phyloP scores from a whole-genome alignment of 305 asterid species.

The Rubia tinctorum region DNA sequence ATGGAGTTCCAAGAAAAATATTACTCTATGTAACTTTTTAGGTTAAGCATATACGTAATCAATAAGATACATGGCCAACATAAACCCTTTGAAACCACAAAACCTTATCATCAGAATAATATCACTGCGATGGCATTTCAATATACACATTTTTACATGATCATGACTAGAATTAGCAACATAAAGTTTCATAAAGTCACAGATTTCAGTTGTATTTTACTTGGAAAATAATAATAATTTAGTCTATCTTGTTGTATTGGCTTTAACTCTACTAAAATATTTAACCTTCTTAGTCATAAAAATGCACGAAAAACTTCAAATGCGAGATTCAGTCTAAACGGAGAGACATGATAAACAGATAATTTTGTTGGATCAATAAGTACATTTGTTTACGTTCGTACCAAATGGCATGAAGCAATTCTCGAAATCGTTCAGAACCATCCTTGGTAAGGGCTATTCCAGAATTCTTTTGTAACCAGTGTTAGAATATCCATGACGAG shows the following conservation, averaged over 20 bases:
- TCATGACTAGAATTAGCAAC: neutral
- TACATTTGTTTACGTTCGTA: slow-evolving; percentile 19
- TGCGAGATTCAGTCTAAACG: neutral
- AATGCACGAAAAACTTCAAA: neutral
- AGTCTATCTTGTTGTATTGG: neutral
- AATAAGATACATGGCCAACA: too few species aligned
- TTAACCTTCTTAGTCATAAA: neutral
- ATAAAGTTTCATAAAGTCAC: neutral
- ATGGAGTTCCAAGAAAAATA: neutral
- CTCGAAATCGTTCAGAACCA: slow-evolving; percentile 78
- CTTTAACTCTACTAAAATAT: neutral
- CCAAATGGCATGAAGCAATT: slow-evolving; percentile 71
- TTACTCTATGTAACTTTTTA: too few species aligned
- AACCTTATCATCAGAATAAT: neutral
- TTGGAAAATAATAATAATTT: neutral
- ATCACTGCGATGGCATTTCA: neutral
- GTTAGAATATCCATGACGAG: slow-evolving; percentile 77
- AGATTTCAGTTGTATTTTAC: neutral
- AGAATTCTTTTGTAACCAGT: slow-evolving; percentile 77
- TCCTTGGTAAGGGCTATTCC: slow-evolving; percentile 74
- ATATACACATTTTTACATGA: neutral
- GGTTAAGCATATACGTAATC: too few species aligned
- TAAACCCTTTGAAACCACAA: neutral
- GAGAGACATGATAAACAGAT: neutral
- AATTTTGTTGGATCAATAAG: neutral